Evolutionary conservation across 202 grass and related monocot species (phyloP), one percentile per base, ranked within the genome.

Genomic region (Musa balbisiana): DNA sequence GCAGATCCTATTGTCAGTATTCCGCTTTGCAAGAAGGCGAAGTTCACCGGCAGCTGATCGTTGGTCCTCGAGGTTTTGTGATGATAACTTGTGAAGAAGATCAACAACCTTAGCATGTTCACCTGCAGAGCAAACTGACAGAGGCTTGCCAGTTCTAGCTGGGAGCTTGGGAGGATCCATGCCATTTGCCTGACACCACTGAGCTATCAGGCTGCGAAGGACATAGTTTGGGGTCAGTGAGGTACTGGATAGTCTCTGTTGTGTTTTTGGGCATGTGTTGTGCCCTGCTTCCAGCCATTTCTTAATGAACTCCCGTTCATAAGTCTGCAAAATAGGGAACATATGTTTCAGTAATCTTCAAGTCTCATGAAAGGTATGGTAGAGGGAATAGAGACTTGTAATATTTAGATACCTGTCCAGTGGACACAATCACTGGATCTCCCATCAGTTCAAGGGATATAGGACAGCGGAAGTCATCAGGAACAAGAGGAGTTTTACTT

Each of bases 211-310:
- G 59, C 74, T 76, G n/a, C 19, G 59, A 25, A 76, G 74, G 59
- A 64, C 49, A 76, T 51, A 76, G 49, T 64, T 76, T 76, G 74
- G 74, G 74, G 43, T 76, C 12, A 76, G 64, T 13, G 56, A 76
- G 24, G 19, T 76, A 16, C 12, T 76, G 19, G 29, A 64, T 20
- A 76, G 20, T 64, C 17, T 76, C 49, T 65, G 59, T 25, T 76
- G 59, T 16, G 58, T 76, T 49, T 76, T 76, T 14, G 12, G 74
- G 33, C 74, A 76, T 21, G 74, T 64, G 20, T 76, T 16, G 51
- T 76, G 74, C 20, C 74, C 59, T 50, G 2, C 74, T 20, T 64
- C 56, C 29, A 64, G 12, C 74, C 74, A 76, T 76, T 76, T 76
- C 60, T 76, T 59, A 64, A 65, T 76, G 74, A 16, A 76, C n/a